phyloP scores from a whole-genome alignment of 768 basidiomycete species.

The Russula abietina region DNA sequence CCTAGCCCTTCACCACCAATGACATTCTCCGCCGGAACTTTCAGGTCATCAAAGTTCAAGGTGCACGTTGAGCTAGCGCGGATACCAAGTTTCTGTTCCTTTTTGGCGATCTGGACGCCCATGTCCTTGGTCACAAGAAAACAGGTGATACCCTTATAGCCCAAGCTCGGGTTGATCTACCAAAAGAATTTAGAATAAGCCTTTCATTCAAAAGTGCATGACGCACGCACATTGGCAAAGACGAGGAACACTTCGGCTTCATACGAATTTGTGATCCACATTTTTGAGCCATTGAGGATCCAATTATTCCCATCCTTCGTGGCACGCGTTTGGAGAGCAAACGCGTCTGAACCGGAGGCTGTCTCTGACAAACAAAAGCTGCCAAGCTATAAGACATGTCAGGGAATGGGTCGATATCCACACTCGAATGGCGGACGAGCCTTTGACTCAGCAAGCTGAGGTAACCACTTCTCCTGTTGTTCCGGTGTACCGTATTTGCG shows the following conservation, averaged over 20 bases:
- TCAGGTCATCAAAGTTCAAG: slow-evolving; percentile 90
- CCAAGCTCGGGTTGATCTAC: slow-evolving; percentile 79
- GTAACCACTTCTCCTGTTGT: slow-evolving; percentile 85
- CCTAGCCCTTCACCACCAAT: slow-evolving; percentile 90
- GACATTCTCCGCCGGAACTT: slow-evolving; percentile 78
- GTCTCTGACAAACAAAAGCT: slow-evolving; percentile 95
- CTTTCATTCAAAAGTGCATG: background rate
- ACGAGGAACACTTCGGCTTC: slow-evolving; percentile 91
- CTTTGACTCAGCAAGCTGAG: slow-evolving; percentile 70
- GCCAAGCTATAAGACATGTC: slow-evolving; percentile 56
- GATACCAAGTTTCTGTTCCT: slow-evolving; percentile 98
- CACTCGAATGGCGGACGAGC: slow-evolving; percentile 35
- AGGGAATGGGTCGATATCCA: background rate
- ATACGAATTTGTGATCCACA: slow-evolving; percentile 97
- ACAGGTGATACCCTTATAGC: slow-evolving; percentile 99
- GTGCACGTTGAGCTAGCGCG: slow-evolving; percentile 93
- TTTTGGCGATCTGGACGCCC: slow-evolving; percentile 96
- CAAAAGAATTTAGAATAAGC: background rate
- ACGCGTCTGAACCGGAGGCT: slow-evolving; percentile 92
- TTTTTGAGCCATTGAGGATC: slow-evolving; percentile 94
- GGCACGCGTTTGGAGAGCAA: slow-evolving; percentile 91
- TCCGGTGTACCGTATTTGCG: slow-evolving; percentile 79
- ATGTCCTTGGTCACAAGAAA: slow-evolving; percentile 95
- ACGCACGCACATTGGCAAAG: slow-evolving; percentile 78
- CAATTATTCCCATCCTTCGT: slow-evolving; percentile 80